A percentile compares a stretch with the other conserved stretches of the same genome.
phyloP scores from a whole-genome alignment of 495 filamentous ascomycete species.

The Penicillium salamii region DNA sequence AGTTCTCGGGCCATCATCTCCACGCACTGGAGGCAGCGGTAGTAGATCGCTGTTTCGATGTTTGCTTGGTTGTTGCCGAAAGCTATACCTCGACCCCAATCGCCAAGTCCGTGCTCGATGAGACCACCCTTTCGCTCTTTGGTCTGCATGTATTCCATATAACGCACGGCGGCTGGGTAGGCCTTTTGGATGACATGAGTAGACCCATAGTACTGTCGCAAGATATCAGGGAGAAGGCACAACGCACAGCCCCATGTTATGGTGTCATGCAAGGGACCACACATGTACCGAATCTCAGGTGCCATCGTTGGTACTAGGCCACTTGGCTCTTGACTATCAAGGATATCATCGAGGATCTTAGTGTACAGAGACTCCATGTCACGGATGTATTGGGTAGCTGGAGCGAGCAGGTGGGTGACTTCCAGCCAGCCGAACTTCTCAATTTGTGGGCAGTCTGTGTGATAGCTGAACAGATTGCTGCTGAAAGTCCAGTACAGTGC shows the following conservation, averaged over 20 bases:
- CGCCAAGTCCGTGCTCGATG: slow-evolving; percentile 28
- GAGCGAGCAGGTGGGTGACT: slow-evolving; percentile 27
- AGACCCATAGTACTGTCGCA: slow-evolving; percentile 23
- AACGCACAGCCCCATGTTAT: slow-evolving; percentile 32
- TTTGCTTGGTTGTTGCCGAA: slow-evolving; percentile 32
- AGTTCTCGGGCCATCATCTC: slow-evolving; percentile 28
- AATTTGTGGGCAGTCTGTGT: slow-evolving; percentile 32
- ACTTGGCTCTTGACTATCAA: slow-evolving; percentile 25
- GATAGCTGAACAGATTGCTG: slow-evolving; percentile 31
- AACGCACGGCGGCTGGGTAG: slow-evolving; percentile 21
- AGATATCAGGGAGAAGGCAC: slow-evolving; percentile 24
- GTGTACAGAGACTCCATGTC: slow-evolving; percentile 30
- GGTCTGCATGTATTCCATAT: slow-evolving; percentile 29
- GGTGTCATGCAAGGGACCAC: slow-evolving; percentile 30
- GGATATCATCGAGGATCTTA: slow-evolving; percentile 30
- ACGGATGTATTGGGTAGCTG: slow-evolving; percentile 28
- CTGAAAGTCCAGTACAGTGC: slow-evolving; percentile 26
- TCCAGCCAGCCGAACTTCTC: slow-evolving; percentile 34
- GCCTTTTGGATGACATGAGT: slow-evolving; percentile 22
- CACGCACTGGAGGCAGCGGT: slow-evolving; percentile 24
- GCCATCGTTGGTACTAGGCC: slow-evolving; percentile 31
- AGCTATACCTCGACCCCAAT: slow-evolving; percentile 30
- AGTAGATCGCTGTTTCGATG: slow-evolving; percentile 31
- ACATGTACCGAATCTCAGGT: slow-evolving; percentile 31
- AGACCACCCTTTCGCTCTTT: slow-evolving; percentile 26